Conservation (phyloP, 2,329 filamentous ascomycete species). For the Blastomyces parvus region DNA sequence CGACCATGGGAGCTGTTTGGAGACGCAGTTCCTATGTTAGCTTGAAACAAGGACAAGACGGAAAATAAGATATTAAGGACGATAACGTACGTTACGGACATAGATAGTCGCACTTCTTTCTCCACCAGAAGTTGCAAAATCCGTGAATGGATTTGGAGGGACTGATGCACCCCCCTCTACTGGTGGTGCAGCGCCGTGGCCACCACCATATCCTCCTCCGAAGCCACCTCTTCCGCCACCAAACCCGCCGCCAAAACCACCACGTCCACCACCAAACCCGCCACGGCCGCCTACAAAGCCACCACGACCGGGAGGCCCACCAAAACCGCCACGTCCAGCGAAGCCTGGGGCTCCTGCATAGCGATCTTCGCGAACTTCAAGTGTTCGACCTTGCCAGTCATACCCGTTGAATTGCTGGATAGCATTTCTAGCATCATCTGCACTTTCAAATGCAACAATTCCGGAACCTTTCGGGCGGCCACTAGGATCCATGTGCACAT, state of each 20-base stretch:
- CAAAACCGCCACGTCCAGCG: slow-evolving; percentile 32
- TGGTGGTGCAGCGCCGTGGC: slow-evolving; percentile 32
- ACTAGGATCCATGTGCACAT: slow-evolving; percentile 85
- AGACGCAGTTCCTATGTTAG: slow-evolving; percentile 14
- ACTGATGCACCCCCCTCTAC: slow-evolving; percentile 39
- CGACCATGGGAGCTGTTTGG: slow-evolving; percentile 79
- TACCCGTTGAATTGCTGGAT: slow-evolving; percentile 98
- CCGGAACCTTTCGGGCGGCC: slow-evolving; percentile 93
- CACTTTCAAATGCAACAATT: slow-evolving; percentile 90
- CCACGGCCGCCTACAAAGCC: slow-evolving; percentile 51
- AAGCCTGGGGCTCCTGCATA: slow-evolving; percentile 53
- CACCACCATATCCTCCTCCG: slow-evolving; percentile 38
- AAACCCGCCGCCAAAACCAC: slow-evolving; percentile 49
- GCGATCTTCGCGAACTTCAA: slow-evolving; percentile 94
- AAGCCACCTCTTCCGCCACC: slow-evolving; percentile 39
- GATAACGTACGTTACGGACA: slow-evolving; percentile 78
- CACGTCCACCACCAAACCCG: slow-evolving; percentile 45
- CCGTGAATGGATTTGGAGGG: slow-evolving; percentile 78
- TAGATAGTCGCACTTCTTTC: slow-evolving; percentile 81
- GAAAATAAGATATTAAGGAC: background rate
- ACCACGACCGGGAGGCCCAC: slow-evolving; percentile 37
- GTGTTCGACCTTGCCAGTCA: slow-evolving; percentile 88
- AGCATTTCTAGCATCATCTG: slow-evolving; percentile 88
- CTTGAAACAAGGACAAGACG: slow-evolving; percentile 4
- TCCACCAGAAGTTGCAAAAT: slow-evolving; percentile 76